These are phyloP conservation scores for Coemansia sp. DNA, from an alignment of 192 early-diverging fungal genomes.

Conservation along the genomic window DNA sequence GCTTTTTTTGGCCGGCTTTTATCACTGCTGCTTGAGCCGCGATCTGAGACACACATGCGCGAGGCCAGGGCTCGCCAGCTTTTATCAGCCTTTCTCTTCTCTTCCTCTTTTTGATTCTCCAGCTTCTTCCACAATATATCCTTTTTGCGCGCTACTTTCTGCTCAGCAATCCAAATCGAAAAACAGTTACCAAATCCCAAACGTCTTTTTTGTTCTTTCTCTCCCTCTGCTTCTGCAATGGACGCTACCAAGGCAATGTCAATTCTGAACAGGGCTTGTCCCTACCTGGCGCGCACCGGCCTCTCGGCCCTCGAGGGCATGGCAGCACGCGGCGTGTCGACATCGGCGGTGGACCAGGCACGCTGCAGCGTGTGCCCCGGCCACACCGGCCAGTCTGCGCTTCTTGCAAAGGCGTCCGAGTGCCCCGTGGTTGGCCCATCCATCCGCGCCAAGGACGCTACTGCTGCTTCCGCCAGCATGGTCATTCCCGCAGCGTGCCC, in stretches of 20 bases:
- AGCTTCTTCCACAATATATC: neutral
- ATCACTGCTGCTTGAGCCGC: neutral
- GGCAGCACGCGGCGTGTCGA: slow-evolving; percentile 33
- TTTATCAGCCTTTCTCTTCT: neutral
- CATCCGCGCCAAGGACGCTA: slow-evolving; percentile 44
- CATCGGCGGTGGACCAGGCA: slow-evolving; percentile 45
- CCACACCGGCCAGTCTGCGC: slow-evolving; percentile 54
- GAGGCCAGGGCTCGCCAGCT: neutral
- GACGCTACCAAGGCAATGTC: slow-evolving; percentile 56
- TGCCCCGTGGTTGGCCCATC: slow-evolving; percentile 54
- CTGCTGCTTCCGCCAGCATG: slow-evolving; percentile 15
- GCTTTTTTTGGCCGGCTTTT: neutral
- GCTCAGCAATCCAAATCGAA: neutral
- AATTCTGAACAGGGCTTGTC: slow-evolving; percentile 49
- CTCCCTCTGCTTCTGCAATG: slow-evolving; percentile 19
- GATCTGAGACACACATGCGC: neutral
- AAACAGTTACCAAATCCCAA: neutral
- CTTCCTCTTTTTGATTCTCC: neutral
- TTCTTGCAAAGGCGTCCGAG: slow-evolving; percentile 54
- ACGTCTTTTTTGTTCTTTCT: slow-evolving; percentile 1
- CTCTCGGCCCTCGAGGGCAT: slow-evolving; percentile 42
- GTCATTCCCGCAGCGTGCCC: slow-evolving; percentile 33
- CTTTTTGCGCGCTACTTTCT: slow-evolving; percentile 3
- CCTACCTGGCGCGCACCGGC: slow-evolving; percentile 53
- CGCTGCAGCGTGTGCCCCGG: slow-evolving; percentile 53